Evolutionary conservation across 2,329 filamentous ascomycete species (phyloP).

Genomic region (Fusarium torulosum): DNA sequence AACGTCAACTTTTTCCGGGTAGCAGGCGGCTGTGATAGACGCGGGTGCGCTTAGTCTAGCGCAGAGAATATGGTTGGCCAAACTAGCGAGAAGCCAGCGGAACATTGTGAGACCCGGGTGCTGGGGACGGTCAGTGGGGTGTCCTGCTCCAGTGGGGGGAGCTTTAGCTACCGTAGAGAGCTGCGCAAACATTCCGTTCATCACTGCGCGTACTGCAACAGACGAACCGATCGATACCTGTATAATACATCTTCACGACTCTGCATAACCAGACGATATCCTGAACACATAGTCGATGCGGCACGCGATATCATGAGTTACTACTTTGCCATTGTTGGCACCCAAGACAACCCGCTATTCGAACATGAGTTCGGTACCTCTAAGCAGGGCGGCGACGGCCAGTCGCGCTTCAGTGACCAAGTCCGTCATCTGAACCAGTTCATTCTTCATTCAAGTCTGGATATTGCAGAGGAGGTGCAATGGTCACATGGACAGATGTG

Average conservation of each 20-base stretch:
- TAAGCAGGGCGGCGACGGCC: conserved; percentile 93
- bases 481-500: conserved; percentile 91
- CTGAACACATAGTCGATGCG: conserved; percentile 44
- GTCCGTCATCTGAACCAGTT: conserved; percentile 97
- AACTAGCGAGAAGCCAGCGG: conserved; percentile 41
- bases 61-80: conserved; percentile 28
- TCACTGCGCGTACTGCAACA: not conserved
- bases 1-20: conserved; percentile 44
- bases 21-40: conserved; percentile 34
- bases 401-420: conserved; percentile 88
- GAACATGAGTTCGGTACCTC: conserved; percentile 97
- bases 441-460: conserved; percentile 91
- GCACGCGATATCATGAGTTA: conserved; percentile 80
- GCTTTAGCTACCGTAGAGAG: conserved; percentile 7
- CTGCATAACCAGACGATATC: not conserved
- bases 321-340: conserved; percentile 97
- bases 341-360: conserved; percentile 95
- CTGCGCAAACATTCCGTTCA: conserved; percentile 1
- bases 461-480: conserved; percentile 96
- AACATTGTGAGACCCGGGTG: conserved; percentile 46
- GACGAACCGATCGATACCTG: not conserved
- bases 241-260: not conserved
- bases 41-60: conserved; percentile 14
- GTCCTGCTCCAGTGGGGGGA: conserved; percentile 2
- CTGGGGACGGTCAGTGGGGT: conserved; percentile 16